Evolutionary conservation across 2,329 filamentous ascomycete genomes (phyloP), one percentile per base, ranked within the genome.

Genomic region (Botrytis aclada): DNA sequence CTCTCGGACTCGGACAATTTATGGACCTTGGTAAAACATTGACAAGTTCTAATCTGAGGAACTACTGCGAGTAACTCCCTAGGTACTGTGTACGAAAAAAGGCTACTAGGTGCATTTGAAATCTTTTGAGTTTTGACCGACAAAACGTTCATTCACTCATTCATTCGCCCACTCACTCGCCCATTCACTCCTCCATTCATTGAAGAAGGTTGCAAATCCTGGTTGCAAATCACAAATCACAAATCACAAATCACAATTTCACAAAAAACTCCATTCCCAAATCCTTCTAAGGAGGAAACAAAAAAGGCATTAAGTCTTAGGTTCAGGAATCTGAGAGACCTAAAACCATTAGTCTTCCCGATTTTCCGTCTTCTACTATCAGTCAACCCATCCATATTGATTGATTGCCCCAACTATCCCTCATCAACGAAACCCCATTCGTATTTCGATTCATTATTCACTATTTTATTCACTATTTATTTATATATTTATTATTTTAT

Each of bases 61-160:
- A 61, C 58, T 37, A 37, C 32, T 22, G 34, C 58, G 58, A 34
- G 37, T 61, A 39, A 37, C 58, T 37, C 25, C 56, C 18, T 37
- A 61, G 51, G 14, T 54, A n/a, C 51, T 29, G 20, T 25, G 16
- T 4, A 61, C 58, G 22, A 9, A 39, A 37, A 60, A 39, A 25
- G 32, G 25, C 12, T 39, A 34, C 34, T 39, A 39, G 58, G 34
- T 39, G 58, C 58, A 61, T 61, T 39, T 61, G 58, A 39, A 61
- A 61, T 61, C 60, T 41, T 61, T 41, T 62, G 60, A 62, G 34
- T 41, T 61, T 62, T 62, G 60, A 41, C 60, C 60, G 25, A 62
- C 60, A 29, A 62, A 54, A n/a, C 51, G 51, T 54, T 18, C 51
- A 54, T 16, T 54, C 47, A 54, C 18, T 54, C 51, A 18, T 25